Evolutionary conservation across 2,329 filamentous ascomycete species (phyloP).

Genomic region (Diaporthe citrichinensis): DNA sequence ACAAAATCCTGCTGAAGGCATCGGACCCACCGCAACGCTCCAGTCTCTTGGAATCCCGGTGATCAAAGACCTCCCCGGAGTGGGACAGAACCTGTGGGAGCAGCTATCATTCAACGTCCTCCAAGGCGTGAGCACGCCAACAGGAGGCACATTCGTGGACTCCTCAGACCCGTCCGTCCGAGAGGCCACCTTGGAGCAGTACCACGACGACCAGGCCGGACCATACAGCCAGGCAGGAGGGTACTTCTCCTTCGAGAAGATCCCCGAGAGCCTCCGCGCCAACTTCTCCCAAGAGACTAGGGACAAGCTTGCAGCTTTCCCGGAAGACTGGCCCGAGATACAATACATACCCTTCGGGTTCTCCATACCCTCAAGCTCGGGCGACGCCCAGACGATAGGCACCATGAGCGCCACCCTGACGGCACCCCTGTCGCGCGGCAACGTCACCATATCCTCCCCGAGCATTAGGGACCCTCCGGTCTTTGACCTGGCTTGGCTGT

Average conservation of each 20-base stretch:
- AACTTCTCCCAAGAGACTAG: slow-evolving; percentile 4
- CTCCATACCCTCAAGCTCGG: not conserved
- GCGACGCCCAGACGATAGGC: not conserved
- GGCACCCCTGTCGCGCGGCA: slow-evolving; percentile 57
- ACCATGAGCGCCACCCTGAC: slow-evolving; percentile 48
- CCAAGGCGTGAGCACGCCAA: slow-evolving; percentile 2
- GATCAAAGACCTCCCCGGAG: slow-evolving; percentile 29
- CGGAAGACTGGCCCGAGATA: slow-evolving; percentile 1
- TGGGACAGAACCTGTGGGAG: slow-evolving; percentile 37
- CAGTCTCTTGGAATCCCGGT: slow-evolving; percentile 36
- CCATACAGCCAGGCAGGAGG: slow-evolving; percentile 21
- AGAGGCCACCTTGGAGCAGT: not conserved
- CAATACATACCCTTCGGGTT: slow-evolving; percentile 21
- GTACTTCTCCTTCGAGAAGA: slow-evolving; percentile 38
- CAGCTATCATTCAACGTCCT: slow-evolving; percentile 5
- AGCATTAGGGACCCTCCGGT: slow-evolving; percentile 53
- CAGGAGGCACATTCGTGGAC: not conserved
- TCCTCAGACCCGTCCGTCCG: not conserved
- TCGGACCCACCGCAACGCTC: not conserved
- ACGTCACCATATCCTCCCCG: slow-evolving; percentile 52
- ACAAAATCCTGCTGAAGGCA: not conserved
- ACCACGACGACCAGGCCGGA: not conserved
- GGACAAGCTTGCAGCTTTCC: not conserved
- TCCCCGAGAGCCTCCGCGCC: slow-evolving; percentile 18
- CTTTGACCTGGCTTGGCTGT: slow-evolving; percentile 58